These are phyloP conservation scores for Firmiana major DNA, from an alignment of 345 rosid genomes.

Conservation along the genomic window DNA sequence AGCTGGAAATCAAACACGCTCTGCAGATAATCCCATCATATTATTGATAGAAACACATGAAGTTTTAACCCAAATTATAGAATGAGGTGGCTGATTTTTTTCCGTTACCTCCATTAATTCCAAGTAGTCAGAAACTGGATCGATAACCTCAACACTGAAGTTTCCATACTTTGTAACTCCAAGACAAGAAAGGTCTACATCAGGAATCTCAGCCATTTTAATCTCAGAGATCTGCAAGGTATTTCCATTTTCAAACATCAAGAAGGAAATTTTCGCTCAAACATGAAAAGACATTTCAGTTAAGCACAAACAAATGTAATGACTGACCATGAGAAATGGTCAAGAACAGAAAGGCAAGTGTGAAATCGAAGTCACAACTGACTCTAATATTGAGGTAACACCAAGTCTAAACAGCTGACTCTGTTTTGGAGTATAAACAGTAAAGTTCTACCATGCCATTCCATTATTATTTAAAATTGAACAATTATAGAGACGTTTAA, in stretches of 20 bases:
- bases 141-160: constrained; percentile 80
- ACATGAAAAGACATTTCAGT: not conserved
- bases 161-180: constrained; percentile 64
- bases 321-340: not conserved
- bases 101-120: constrained; percentile 84
- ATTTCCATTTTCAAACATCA: constrained; percentile 12
- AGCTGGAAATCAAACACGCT: constrained; percentile 82
- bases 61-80: constrained; percentile 9
- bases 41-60: constrained; percentile 20
- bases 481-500: not conserved
- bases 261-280: not conserved
- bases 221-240: constrained; percentile 75
- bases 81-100: not conserved
- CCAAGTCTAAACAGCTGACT: not conserved
- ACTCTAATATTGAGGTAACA: not conserved
- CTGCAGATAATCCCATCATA: constrained; percentile 45
- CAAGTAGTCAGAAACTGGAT: constrained; percentile 86
- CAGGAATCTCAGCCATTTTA: constrained; percentile 79
- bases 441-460: not conserved
- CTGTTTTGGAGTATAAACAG: not conserved
- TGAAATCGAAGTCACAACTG: not conserved
- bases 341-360: too few species aligned
- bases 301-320: not conserved
- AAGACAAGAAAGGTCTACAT: constrained; percentile 65
- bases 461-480: not conserved